Base-by-base conservation (phyloP, 73 alveolate genomes). In the Paramecium tetraurelia region DNA sequence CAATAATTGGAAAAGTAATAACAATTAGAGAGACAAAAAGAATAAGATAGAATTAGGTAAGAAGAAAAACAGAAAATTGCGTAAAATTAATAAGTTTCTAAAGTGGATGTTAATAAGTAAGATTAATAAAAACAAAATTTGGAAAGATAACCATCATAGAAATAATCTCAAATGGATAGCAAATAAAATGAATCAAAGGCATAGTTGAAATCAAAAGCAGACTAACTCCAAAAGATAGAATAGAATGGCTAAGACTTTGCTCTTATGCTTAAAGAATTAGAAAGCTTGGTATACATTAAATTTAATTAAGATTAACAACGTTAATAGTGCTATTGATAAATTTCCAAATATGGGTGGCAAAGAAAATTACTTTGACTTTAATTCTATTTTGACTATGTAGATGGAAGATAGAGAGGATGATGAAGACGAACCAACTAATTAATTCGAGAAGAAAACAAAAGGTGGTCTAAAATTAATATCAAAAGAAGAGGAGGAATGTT, bases 351-450 rank as follows among this genome's bases (percentile, higher is more conserved):
- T 10, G 22, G 85, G 53, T 16, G 70, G 76, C 14, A 69, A 38
- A n/a, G 93, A 93, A 27, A 63, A 72, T 33, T 59, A 29, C 5
- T 85, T 87, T 48, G 96, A 93, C 18, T 69, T 18, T 12, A 48
- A 12, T 24, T 16, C 69, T 6, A 50, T 40, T 5, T 41, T 12
- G 33, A 86, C 43, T 9, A n/a, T 33, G 38, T n/a, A 8, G 2
- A 24, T 22, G 29, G 72, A 92, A 22, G 96, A 93, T 80, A 89
- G 95, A 35, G 96, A 93, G 21, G 96, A 93, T 68, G 96, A 93
- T 58, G 95, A 44, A 7, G 83, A 57, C 11, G 93, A 93, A 83
- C 93, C 63, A 63, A 59, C 7, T 43, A 50, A 18, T 31, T 12
- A 11, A 7, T 11, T 27, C 27, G 58, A 38, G 22, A 89, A 71